A percentile compares a stretch with the other conserved stretches of the same genome.
Evolutionary conservation across 2,329 filamentous ascomycete genomes (phyloP).

Genomic region (Talaromyces funiculosus): DNA sequence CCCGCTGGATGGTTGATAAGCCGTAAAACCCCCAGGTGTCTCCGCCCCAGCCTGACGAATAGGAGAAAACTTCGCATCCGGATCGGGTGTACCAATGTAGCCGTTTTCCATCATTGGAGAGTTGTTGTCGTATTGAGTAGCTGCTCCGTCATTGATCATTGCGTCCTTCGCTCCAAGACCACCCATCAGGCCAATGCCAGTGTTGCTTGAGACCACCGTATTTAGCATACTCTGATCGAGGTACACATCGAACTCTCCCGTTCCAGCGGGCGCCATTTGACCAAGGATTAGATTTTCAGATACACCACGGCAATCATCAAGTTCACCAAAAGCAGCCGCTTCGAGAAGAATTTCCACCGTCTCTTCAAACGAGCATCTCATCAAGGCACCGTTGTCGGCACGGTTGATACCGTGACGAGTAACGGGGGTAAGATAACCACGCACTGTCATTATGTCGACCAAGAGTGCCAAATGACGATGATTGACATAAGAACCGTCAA

Average conservation of each 20-base stretch:
- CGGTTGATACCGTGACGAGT: slow-evolving; percentile 98
- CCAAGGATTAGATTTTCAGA: slow-evolving; percentile 99
- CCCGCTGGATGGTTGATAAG: slow-evolving; percentile 67
- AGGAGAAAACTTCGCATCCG: slow-evolving; percentile 62
- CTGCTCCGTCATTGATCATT: slow-evolving; percentile 69
- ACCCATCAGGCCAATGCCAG: slow-evolving; percentile 58
- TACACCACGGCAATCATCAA: slow-evolving; percentile 96
- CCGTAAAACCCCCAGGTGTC: slow-evolving; percentile 51
- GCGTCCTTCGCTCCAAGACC: slow-evolving; percentile 71
- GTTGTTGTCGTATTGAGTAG: slow-evolving; percentile 82
- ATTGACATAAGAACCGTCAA: slow-evolving; percentile 99
- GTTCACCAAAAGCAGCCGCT: slow-evolving; percentile 86
- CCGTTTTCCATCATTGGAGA: slow-evolving; percentile 58
- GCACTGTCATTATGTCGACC: slow-evolving; percentile 95
- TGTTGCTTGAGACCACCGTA: slow-evolving; percentile 89
- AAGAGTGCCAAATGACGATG: slow-evolving; percentile 93
- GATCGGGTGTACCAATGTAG: slow-evolving; percentile 58
- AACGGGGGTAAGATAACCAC: slow-evolving; percentile 89
- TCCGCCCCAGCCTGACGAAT: slow-evolving; percentile 65
- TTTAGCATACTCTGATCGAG: slow-evolving; percentile 94
- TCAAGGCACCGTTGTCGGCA: slow-evolving; percentile 92
- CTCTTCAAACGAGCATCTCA: slow-evolving; percentile 99
- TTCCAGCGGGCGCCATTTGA: slow-evolving; percentile 94
- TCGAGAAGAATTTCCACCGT: slow-evolving; percentile 97
- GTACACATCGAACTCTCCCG: slow-evolving; percentile 89